Conservation (phyloP, 441 rosid species). For the Metrosideros polymorpha region DNA sequence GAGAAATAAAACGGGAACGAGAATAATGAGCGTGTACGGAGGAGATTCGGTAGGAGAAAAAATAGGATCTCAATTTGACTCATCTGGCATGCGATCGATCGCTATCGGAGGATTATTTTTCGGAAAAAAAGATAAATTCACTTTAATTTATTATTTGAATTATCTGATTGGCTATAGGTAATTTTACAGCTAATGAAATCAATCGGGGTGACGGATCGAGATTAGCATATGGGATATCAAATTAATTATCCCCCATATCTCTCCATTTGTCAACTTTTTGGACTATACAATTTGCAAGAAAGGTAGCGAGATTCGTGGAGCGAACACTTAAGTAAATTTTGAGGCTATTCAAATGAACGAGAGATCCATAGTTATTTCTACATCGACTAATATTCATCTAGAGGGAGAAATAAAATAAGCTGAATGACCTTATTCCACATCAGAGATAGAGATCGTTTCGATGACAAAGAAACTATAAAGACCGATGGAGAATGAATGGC, state of each 20-base stretch:
- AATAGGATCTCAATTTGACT: not conserved
- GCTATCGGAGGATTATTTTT: not conserved
- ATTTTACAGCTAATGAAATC: not conserved
- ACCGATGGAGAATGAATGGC: not conserved
- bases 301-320: not conserved
- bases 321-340: not conserved
- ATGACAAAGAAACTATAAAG: accelerated
- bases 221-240: not conserved
- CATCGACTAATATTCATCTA: no score
- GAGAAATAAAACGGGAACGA: not conserved
- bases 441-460: not conserved
- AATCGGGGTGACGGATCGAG: not conserved
- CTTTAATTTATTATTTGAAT: not conserved
- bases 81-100: not conserved
- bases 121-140: not conserved
- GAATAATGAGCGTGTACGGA: not conserved
- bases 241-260: not conserved
- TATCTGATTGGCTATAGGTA: not conserved
- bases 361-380: no score
- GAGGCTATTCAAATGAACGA: no score
- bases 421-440: not conserved
- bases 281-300: not conserved
- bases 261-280: not conserved
- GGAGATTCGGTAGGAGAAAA: not conserved
- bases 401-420: no score